Conservation (phyloP, 202 grass and related monocot genomes). For the Setaria viridis region DNA sequence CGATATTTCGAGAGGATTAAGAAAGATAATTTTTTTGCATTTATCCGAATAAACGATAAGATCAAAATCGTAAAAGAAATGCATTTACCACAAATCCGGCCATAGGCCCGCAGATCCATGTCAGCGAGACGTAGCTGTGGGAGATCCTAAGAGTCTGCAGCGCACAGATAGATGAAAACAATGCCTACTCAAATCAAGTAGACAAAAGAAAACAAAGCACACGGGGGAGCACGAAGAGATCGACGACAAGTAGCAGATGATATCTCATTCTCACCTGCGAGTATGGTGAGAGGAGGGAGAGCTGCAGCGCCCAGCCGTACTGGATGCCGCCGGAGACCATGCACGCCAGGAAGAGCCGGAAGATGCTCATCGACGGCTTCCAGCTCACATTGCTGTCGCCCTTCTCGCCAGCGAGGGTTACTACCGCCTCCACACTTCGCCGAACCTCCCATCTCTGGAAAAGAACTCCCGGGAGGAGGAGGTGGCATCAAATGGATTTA, state of each 20-base stretch:
- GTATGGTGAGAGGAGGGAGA: slow-evolving; percentile 88
- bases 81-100: slow-evolving; percentile 83
- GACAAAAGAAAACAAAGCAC: not conserved
- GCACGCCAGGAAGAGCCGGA: slow-evolving; percentile 67
- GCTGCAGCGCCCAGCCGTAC: slow-evolving; percentile 96
- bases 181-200: not conserved
- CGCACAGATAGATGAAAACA: not conserved
- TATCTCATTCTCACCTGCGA: slow-evolving; percentile 52
- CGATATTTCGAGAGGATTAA: not conserved
- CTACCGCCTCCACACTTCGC: too few relatives aligned
- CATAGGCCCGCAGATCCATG: slow-evolving; percentile 91
- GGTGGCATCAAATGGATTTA: too few relatives aligned
- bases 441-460: too few relatives aligned
- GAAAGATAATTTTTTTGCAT: not conserved
- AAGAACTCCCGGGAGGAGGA: too few relatives aligned
- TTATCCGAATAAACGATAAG: not conserved
- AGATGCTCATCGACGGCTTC: slow-evolving; percentile 30
- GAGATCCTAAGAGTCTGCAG: slow-evolving; percentile 91
- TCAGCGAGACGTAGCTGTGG: slow-evolving; percentile 75
- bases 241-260: not conserved
- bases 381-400: not conserved
- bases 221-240: too few relatives aligned
- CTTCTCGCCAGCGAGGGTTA: not conserved
- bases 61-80: not conserved
- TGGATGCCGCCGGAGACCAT: slow-evolving; percentile 85